phyloP scores from a whole-genome alignment of 1,284 basidiomycete genomes.

The Wolfiporia cocos region DNA sequence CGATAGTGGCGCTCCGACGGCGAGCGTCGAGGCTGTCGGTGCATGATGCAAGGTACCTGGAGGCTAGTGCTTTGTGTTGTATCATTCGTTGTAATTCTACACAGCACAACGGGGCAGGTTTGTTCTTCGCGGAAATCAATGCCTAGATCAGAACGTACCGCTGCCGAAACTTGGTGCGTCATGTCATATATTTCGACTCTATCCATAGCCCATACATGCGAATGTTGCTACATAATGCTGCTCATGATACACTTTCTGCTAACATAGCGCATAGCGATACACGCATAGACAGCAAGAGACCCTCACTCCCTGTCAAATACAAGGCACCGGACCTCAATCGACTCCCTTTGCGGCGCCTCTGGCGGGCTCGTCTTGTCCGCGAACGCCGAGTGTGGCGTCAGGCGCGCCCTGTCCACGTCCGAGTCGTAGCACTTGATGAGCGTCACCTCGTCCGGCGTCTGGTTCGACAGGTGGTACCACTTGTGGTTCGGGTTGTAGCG shows the following conservation, averaged over 20 bases:
- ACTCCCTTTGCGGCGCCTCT: conserved; percentile 34
- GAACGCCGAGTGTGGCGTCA: conserved; percentile 43
- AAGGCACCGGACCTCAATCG: conserved; percentile 34
- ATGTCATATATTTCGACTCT: neutral
- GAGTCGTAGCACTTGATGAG: conserved; percentile 45
- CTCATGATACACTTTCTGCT: neutral
- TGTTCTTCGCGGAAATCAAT: neutral
- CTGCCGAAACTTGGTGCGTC: neutral
- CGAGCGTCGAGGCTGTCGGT: conserved; percentile 6
- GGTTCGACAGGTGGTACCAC: conserved; percentile 40
- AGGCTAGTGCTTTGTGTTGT: neutral
- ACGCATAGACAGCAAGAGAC: neutral
- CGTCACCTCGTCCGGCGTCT: conserved; percentile 40
- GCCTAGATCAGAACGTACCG: neutral
- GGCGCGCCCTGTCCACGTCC: conserved; percentile 29
- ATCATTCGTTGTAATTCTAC: neutral
- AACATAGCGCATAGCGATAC: neutral
- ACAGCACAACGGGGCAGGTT: too few relatives aligned
- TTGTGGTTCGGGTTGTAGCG: conserved; percentile 30
- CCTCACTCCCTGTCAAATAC: conserved; percentile 27
- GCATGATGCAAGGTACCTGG: conserved; percentile 2
- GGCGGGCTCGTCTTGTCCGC: conserved; percentile 29
- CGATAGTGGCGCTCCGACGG: conserved; percentile 11
- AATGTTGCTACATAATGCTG: neutral
- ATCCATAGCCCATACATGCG: neutral